Base-by-base conservation (phyloP, 805 yeast genomes). In the Barnettozyma botsteinii region DNA sequence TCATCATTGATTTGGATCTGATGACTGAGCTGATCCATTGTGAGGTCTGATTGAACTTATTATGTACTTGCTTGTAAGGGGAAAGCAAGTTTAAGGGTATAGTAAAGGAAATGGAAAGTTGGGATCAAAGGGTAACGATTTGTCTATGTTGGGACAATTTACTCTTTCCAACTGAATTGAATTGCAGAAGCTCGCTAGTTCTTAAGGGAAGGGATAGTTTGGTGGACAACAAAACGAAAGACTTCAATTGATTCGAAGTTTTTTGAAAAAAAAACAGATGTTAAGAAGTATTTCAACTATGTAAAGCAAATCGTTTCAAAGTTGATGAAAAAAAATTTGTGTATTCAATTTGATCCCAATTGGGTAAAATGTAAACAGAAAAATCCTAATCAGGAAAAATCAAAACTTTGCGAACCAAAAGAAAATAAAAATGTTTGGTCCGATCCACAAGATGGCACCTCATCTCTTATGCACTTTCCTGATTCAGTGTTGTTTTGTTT, bases 1-100 rank as follows among this genome's bases (percentile, higher is more conserved):
- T 52, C 56, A 33, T 53, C 56, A 18, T 48, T 51, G 26, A 42
- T 35, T 22, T 27, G 35, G 5, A 35, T 35, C 20, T 43, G 51
- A 19, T 33, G 35, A n/a, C 35, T 33, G 20, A 38, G 31, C 13
- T 42, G 46, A 13, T 47, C 48, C 44, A 46, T 46, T 7, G 31
- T 28, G 15, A 5, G 27, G 18, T 13, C 14, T 18, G 2, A 13
- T 22, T 15, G 13, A 2, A 14, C 8, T 22, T 21, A 13, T 21
- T n/a, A 5, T 14, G 37, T n/a, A 33, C 15, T 13, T 15, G 24
- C 22, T 5, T n/a, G n/a, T 6, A 21, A 21, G 23, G 23, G 9
- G 9, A 6, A 21, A 9, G 23, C 23, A 7, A 21, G 9, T 21
- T 9, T 21, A 21, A 21, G 23, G 23, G 23, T 9, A 17, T 9